A percentile compares a stretch with the other conserved stretches of the same genome.
These are phyloP conservation scores for Sarcomyxa edulis DNA, from an alignment of 768 basidiomycete species.

Conservation along the genomic window DNA sequence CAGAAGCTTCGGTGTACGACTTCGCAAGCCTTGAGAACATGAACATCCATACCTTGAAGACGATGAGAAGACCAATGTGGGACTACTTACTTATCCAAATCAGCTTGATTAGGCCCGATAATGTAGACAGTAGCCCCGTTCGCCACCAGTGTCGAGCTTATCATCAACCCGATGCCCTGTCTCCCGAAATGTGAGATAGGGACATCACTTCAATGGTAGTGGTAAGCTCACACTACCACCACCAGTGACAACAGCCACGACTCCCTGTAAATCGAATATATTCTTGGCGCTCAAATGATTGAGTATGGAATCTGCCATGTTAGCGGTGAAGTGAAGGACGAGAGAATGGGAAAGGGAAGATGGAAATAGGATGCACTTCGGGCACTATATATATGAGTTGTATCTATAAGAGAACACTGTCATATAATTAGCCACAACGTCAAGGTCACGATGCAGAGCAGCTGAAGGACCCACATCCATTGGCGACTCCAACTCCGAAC, in stretches of 20 bases:
- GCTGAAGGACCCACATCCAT: no score
- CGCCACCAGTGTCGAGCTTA: conserved; percentile 37
- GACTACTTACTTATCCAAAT: conserved; percentile 29
- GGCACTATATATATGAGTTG: no score
- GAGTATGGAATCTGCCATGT: conserved; percentile 22
- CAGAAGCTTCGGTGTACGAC: conserved; percentile 31
- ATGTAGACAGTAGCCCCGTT: conserved; percentile 47
- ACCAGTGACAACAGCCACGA: conserved; percentile 41
- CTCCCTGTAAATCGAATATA: conserved; percentile 37
- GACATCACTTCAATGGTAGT: no score
- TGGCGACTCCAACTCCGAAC: no score
- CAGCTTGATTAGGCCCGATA: conserved; percentile 34
- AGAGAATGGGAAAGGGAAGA: no score
- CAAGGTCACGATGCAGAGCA: no score
- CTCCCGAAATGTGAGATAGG: no score
- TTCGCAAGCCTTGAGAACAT: conserved; percentile 21
- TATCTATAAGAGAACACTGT: no score
- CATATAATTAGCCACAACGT: no score
- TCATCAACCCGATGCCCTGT: conserved; percentile 49
- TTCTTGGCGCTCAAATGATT: conserved; percentile 27
- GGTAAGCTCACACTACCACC: conserved; percentile 37
- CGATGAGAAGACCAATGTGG: neutral
- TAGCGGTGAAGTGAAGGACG: conserved; percentile 1
- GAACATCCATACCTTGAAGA: neutral
- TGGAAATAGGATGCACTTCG: no score